Evolutionary conservation across 768 basidiomycete species (phyloP).

Genomic region (Pisolithus marmoratus): DNA sequence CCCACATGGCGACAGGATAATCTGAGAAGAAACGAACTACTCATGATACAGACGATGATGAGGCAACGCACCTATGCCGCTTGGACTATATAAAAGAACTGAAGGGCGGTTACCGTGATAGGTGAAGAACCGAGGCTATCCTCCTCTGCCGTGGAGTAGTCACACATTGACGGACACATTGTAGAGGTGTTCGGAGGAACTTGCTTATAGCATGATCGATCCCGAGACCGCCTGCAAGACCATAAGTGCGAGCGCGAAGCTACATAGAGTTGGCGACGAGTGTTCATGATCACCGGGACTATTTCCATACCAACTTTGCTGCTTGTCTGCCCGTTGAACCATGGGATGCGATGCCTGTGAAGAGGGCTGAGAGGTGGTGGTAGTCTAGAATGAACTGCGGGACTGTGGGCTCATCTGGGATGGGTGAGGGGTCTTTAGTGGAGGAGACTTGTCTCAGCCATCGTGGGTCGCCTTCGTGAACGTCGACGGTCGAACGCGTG

Average conservation of each 20-base stretch:
- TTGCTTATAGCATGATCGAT: constrained; percentile 45
- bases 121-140: constrained; percentile 43
- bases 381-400: constrained; percentile 61
- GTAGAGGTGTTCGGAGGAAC: constrained; percentile 3
- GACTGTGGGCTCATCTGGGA: constrained; percentile 59
- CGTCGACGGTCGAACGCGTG: too few relatives aligned
- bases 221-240: constrained; percentile 50
- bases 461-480: background rate
- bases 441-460: constrained; percentile 24
- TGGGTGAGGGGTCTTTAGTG: constrained; percentile 27
- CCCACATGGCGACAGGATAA: constrained; percentile 55
- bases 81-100: constrained; percentile 64
- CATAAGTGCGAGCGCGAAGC: constrained; percentile 40
- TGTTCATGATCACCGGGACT: background rate
- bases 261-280: constrained; percentile 8
- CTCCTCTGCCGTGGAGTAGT: constrained; percentile 31
- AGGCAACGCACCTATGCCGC: constrained; percentile 46
- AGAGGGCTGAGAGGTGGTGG: constrained; percentile 37
- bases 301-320: constrained; percentile 32
- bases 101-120: constrained; percentile 4
- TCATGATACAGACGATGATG: background rate
- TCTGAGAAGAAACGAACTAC: constrained; percentile 30
- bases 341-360: constrained; percentile 42
- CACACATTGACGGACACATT: background rate
- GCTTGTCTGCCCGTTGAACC: constrained; percentile 53